These are phyloP conservation scores for Aspergillus aculeatinus DNA, from an alignment of 2,329 filamentous ascomycete species.

Conservation along the genomic window DNA sequence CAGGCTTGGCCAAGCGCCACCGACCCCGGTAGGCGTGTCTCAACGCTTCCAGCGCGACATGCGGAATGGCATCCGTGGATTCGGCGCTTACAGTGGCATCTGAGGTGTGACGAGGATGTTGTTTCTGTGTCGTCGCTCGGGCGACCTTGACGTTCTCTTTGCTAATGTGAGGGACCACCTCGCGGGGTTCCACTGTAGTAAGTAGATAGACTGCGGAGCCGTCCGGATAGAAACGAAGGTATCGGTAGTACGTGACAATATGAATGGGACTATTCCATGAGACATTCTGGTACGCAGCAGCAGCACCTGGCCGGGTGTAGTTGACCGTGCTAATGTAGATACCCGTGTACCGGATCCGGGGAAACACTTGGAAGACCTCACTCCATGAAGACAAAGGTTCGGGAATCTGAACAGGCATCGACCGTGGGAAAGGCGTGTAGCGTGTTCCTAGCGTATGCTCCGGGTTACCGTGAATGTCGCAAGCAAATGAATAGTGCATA, in stretches of 20 bases:
- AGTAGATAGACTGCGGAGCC: constrained; percentile 79
- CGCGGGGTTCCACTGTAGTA: constrained; percentile 76
- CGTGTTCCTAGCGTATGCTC: constrained; percentile 33
- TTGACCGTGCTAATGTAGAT: constrained; percentile 97
- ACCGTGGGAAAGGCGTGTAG: constrained; percentile 38
- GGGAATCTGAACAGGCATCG: constrained; percentile 32
- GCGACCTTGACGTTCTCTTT: constrained; percentile 61
- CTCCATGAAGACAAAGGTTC: constrained; percentile 53
- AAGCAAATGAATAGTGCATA: constrained; percentile 80
- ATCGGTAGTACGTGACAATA: constrained; percentile 97
- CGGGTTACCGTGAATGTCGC: constrained; percentile 53
- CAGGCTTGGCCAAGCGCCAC: constrained; percentile 62
- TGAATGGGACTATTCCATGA: constrained; percentile 83
- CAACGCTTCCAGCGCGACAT: constrained; percentile 57
- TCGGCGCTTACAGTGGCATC: constrained; percentile 35
- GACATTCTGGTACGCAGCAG: constrained; percentile 62
- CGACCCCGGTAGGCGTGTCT: constrained; percentile 65
- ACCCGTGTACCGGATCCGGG: constrained; percentile 88
- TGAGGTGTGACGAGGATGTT: constrained; percentile 41
- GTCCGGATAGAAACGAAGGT: constrained; percentile 91
- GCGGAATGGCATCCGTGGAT: constrained; percentile 35
- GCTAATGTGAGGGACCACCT: constrained; percentile 81
- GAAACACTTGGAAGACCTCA: constrained; percentile 75
- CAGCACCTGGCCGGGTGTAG: constrained; percentile 80
- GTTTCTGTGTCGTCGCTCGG: constrained; percentile 29